phyloP scores from a whole-genome alignment of 2,329 filamentous ascomycete genomes.

The Monosporascus sp. region DNA sequence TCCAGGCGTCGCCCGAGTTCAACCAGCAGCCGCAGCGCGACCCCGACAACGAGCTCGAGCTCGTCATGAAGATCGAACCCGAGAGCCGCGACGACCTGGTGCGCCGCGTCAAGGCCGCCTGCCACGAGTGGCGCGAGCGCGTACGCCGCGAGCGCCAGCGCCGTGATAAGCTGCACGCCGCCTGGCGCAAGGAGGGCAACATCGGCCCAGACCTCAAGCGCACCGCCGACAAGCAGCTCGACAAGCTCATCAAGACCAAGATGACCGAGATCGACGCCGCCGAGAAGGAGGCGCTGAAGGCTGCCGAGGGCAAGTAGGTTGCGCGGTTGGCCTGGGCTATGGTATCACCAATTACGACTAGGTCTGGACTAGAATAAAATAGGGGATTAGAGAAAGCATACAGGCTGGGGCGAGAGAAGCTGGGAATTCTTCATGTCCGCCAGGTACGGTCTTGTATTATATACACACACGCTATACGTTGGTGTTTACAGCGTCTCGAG shows the following conservation, averaged over 20 bases:
- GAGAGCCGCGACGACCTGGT: slow-evolving; percentile 43
- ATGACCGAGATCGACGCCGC: slow-evolving; percentile 43
- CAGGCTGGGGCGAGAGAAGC: neutral
- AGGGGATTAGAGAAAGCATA: neutral
- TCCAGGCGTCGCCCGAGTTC: slow-evolving; percentile 47
- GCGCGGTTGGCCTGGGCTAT: too few species aligned
- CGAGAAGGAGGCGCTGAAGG: slow-evolving; percentile 43
- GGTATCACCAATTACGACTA: neutral
- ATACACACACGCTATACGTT: too few species aligned
- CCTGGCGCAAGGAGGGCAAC: slow-evolving; percentile 39
- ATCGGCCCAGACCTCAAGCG: slow-evolving; percentile 38
- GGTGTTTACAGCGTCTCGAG: too few species aligned
- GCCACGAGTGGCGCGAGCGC: slow-evolving; percentile 45
- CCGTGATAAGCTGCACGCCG: slow-evolving; percentile 43
- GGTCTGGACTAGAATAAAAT: neutral
- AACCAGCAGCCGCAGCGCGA: slow-evolving; percentile 57
- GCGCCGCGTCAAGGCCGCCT: slow-evolving; percentile 37
- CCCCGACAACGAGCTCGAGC: slow-evolving; percentile 54
- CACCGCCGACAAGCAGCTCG: slow-evolving; percentile 39
- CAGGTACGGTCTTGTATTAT: too few species aligned
- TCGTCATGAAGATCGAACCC: slow-evolving; percentile 47
- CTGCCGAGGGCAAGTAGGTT: slow-evolving; percentile 22
- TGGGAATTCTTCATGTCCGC: too few species aligned
- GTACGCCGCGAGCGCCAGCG: slow-evolving; percentile 42
- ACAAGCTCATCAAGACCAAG: slow-evolving; percentile 37